Percentiles rank a stretch among this genome's conserved stretches.
Conservation (phyloP, 345 rosid species). For the Reutealis trisperma region DNA sequence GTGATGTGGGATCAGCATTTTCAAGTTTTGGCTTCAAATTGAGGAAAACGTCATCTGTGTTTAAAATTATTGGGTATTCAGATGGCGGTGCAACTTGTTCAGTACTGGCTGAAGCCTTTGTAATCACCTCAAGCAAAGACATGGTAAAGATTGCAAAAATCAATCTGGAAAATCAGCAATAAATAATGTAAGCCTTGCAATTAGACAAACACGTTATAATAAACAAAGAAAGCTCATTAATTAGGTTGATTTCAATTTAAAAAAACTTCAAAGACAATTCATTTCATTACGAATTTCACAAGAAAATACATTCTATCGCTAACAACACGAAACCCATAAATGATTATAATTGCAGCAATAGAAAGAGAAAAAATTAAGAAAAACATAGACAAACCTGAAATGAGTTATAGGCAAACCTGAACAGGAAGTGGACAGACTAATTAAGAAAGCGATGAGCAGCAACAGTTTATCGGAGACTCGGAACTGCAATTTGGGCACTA, state of each 20-base stretch:
- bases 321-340: not conserved
- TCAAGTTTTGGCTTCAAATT: conserved; percentile 66
- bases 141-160: conserved; percentile 28
- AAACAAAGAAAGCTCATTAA: not conserved
- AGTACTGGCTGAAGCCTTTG: conserved; percentile 46
- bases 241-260: not conserved
- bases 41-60: conserved; percentile 47
- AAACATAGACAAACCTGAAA: too few relatives aligned
- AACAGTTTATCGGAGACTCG: not conserved
- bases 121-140: conserved; percentile 69
- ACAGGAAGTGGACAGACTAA: not conserved
- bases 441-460: not conserved
- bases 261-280: too few relatives aligned
- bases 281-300: too few relatives aligned
- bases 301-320: too few relatives aligned
- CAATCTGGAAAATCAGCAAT: conserved; percentile 18
- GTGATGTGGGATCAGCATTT: conserved; percentile 41
- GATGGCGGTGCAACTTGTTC: conserved; percentile 32
- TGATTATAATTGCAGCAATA: not conserved
- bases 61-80: conserved; percentile 60
- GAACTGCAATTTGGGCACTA: not conserved
- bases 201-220: not conserved
- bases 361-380: too few relatives aligned
- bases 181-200: not conserved
- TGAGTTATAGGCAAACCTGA: not conserved